Evolutionary conservation across 2,329 filamentous ascomycete genomes (phyloP), one percentile per base, ranked within the genome.

Genomic region (Mollisia scopiformis): DNA sequence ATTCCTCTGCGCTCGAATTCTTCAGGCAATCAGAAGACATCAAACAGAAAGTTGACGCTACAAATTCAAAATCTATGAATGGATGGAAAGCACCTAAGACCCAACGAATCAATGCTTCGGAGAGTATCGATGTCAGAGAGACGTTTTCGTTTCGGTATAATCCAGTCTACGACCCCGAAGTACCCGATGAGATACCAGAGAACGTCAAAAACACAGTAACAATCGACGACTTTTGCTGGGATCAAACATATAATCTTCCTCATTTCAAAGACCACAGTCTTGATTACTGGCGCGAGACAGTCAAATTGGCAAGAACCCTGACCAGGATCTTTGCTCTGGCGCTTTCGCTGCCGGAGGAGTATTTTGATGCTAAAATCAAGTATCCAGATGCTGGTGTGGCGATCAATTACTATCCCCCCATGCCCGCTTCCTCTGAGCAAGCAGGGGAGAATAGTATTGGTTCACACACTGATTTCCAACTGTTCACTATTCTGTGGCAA

Each of bases 251-350:
- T n/a, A 62, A 62, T 13, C 46, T 60, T 33, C 58, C 58, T 10
- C 19, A 60, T 16, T 49, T 60, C 0, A 75, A 73, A 46, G 80
- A 80, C 66, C 75, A 75, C 6, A 66, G 75, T 65, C 73, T 62
- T 60, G 72, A 57, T 11, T 60, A 60, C 43, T 75, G 67, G 72
- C 67, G 1, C 78, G 79, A 67, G 73, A 76, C 55, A 14, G 68
- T 79, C 8, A 61, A 62, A 6, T 66, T 80, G 2, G 72, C 78
- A 5, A 76, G 83, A 21, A 75, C 73, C n/a, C 65, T 86, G 51
- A 77, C 81, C 7, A 72, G 76, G 4, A 73, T 78, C 19, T 84
- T 87, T 65, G 83, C 84, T 0, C 75, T 87, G 2, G 79, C 79
- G 0, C 73, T 86, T 0, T 76, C 77, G 7, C 73, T 86, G 10